phyloP scores from a whole-genome alignment of 306 rosid genomes.

The Ziziphus jujuba region DNA sequence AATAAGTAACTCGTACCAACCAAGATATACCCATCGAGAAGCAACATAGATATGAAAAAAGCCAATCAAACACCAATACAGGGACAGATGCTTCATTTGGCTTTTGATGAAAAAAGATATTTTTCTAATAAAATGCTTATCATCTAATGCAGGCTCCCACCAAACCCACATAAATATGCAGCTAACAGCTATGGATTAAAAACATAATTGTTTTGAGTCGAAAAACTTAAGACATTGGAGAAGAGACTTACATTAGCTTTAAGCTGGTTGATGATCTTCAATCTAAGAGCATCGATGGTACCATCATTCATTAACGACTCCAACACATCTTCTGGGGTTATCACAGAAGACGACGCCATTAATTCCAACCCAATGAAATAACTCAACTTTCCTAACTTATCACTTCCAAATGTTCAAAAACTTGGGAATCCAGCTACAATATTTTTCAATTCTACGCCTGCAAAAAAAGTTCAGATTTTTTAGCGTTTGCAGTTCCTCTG shows the following conservation, averaged over 20 bases:
- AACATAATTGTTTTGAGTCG: background rate
- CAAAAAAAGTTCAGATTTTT: too few relatives aligned
- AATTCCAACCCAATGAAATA: background rate
- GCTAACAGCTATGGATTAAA: background rate
- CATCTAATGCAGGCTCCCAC: too few relatives aligned
- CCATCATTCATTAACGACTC: constrained; percentile 93
- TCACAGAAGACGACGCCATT: constrained; percentile 71
- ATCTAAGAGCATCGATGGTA: constrained; percentile 80
- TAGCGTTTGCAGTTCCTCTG: too few relatives aligned
- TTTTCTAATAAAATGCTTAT: too few relatives aligned
- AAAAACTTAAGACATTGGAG: background rate
- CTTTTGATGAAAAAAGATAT: too few relatives aligned
- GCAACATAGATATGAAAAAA: too few relatives aligned
- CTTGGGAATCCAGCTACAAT: background rate
- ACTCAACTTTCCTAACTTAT: background rate
- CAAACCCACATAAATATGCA: too few relatives aligned
- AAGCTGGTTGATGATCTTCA: constrained; percentile 98
- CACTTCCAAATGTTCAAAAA: background rate
- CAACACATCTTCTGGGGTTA: constrained; percentile 82
- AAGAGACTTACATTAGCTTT: constrained; percentile 71
- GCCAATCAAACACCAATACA: too few relatives aligned
- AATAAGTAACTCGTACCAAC: too few relatives aligned
- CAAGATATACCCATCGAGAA: too few relatives aligned
- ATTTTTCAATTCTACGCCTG: too few relatives aligned
- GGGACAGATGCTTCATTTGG: too few relatives aligned